Conservation (phyloP, 306 rosid genomes). For the Benincasa hispida region DNA sequence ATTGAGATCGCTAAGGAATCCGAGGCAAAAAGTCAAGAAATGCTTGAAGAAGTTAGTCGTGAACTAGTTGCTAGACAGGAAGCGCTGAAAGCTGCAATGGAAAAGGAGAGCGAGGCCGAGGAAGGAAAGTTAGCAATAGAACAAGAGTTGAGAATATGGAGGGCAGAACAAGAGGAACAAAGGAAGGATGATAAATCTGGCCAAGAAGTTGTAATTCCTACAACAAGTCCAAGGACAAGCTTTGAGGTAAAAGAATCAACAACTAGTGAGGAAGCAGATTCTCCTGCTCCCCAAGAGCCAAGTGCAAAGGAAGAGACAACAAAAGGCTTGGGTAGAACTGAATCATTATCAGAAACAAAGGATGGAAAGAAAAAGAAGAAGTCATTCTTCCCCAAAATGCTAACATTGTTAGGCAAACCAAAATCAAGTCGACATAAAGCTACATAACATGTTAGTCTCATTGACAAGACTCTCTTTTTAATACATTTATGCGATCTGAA, state of each 20-base stretch:
- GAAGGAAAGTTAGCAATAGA: conserved; percentile 86
- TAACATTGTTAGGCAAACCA: conserved; percentile 63
- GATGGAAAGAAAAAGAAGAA: conserved; percentile 71
- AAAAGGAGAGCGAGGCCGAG: conserved; percentile 76
- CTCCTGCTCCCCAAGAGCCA: conserved; percentile 36
- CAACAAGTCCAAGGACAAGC: conserved; percentile 50
- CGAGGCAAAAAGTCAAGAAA: conserved; percentile 60
- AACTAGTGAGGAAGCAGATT: conserved; percentile 14
- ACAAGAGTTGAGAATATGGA: conserved; percentile 78
- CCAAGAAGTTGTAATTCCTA: conserved; percentile 29
- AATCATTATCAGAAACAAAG: conserved; percentile 42
- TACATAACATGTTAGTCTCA: conserved; percentile 20
- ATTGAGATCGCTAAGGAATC: conserved; percentile 68
- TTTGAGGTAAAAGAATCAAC: conserved; percentile 33
- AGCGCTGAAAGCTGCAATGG: conserved; percentile 54
- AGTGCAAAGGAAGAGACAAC: conserved; percentile 1
- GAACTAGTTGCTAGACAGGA: conserved; percentile 63
- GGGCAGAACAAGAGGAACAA: conserved; percentile 61
- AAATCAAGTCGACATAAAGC: conserved; percentile 38
- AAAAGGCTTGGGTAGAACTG: conserved; percentile 19
- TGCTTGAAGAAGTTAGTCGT: conserved; percentile 60
- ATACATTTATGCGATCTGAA: background rate
- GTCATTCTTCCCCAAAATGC: conserved; percentile 68
- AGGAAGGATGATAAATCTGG: conserved; percentile 48
- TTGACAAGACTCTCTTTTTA: conserved; percentile 9